These are phyloP conservation scores for Ilyonectria mors-panacis DNA, from an alignment of 2,329 filamentous ascomycete genomes.

Conservation along the genomic window DNA sequence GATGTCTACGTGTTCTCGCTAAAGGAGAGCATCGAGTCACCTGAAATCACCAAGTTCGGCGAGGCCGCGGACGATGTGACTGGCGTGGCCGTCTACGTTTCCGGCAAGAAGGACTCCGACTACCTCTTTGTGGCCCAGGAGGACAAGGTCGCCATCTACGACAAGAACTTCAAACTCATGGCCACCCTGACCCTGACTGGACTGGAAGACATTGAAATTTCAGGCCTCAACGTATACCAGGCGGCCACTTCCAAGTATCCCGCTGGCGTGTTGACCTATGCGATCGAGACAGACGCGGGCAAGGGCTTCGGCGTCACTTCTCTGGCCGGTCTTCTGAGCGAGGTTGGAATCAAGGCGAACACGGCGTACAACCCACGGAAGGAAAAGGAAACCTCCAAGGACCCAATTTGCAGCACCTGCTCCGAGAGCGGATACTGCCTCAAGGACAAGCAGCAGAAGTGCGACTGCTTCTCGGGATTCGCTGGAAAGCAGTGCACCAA, in stretches of 20 bases:
- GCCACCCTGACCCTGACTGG: slow-evolving; percentile 57
- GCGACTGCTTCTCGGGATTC: slow-evolving; percentile 62
- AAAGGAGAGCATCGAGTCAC: slow-evolving; percentile 55
- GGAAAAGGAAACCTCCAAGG: slow-evolving; percentile 38
- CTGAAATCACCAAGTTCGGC: slow-evolving; percentile 55
- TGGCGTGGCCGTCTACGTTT: slow-evolving; percentile 59
- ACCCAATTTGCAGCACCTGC: slow-evolving; percentile 54
- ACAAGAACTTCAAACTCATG: slow-evolving; percentile 51
- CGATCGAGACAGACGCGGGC: slow-evolving; percentile 57
- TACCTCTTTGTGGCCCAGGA: slow-evolving; percentile 60
- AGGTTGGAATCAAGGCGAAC: slow-evolving; percentile 54
- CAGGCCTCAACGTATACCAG: slow-evolving; percentile 61
- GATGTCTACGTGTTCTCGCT: slow-evolving; percentile 57
- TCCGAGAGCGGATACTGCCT: slow-evolving; percentile 57
- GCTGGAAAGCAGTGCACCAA: slow-evolving; percentile 52
- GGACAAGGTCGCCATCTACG: slow-evolving; percentile 57
- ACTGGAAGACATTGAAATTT: slow-evolving; percentile 58
- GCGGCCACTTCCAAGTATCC: slow-evolving; percentile 53
- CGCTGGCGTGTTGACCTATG: slow-evolving; percentile 57
- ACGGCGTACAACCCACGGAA: slow-evolving; percentile 56
- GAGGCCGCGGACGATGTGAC: slow-evolving; percentile 56
- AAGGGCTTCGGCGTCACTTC: slow-evolving; percentile 58
- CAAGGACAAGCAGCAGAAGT: slow-evolving; percentile 45
- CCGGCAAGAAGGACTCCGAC: slow-evolving; percentile 53
- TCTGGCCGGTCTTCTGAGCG: slow-evolving; percentile 52